A percentile compares a stretch with the other conserved stretches of the same genome.
These are phyloP conservation scores for Colletotrichum sp. DNA, from an alignment of 2,329 filamentous ascomycete genomes.

Conservation along the genomic window DNA sequence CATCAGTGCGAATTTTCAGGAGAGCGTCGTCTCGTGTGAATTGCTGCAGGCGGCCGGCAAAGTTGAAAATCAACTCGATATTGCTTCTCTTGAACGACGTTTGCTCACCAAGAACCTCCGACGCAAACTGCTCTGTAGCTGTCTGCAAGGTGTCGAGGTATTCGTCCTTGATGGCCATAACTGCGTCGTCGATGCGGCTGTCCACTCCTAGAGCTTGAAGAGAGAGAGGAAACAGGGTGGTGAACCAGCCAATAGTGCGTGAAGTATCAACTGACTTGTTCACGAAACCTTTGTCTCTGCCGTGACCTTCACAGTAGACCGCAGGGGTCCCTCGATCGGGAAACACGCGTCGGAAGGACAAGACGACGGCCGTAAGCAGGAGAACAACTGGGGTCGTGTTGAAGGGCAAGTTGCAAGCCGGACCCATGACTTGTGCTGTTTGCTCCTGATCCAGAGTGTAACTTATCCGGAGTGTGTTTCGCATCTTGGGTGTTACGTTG, in stretches of 20 bases:
- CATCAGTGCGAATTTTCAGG: background rate
- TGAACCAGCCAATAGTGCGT: background rate
- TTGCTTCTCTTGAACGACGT: background rate
- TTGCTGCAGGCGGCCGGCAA: background rate
- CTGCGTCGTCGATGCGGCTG: background rate
- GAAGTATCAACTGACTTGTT: background rate
- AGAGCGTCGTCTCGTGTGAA: background rate
- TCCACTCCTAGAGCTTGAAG: background rate
- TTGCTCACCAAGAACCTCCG: background rate
- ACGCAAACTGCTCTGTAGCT: background rate
- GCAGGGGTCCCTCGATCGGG: background rate
- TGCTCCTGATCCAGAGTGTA: background rate
- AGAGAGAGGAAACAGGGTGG: background rate
- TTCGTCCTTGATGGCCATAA: background rate
- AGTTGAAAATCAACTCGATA: background rate
- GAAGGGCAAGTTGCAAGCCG: background rate
- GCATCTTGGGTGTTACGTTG: background rate
- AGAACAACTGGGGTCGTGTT: background rate
- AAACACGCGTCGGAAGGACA: background rate
- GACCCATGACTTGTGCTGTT: background rate
- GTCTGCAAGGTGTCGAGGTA: background rate
- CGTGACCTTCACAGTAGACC: background rate
- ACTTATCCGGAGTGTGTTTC: background rate
- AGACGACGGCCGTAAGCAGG: background rate
- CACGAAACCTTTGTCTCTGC: background rate